Base-by-base conservation (phyloP, 768 basidiomycete genomes). In the Leucocoprinus leucothites region DNA sequence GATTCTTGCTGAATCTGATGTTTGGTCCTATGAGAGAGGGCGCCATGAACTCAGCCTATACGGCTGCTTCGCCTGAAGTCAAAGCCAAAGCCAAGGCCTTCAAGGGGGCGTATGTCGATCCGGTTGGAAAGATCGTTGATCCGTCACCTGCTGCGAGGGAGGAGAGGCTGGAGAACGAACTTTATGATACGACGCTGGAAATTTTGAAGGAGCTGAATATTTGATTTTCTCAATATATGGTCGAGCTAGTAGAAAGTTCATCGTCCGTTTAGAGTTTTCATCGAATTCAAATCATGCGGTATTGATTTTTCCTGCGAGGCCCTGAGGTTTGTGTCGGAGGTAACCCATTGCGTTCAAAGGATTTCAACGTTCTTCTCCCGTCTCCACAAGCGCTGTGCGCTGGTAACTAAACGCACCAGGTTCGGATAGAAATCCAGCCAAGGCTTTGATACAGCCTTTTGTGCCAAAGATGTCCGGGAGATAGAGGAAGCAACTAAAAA, bases 181-280 rank as follows among this genome's bases (percentile, higher is more conserved):
- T 78, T 22, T 75, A 72, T 67, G 60, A 66, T n/a, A 72, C 71
- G 2, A 73, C 73, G 5, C 69, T 72, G 60, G 58, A 57, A 14
- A 51, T 75, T 11, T 51, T 75, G 60, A 58, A 62, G 49, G 62
- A 64, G 9, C 59, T 70, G 31, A 65, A 62, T 1, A 3, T 62
- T 4, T 57, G 18, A n/a, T 24, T n/a, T 3, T 8, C 18, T 41
- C 14, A 19, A 4, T 41, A 16, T 41, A 19, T 3, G 8, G 4
- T 41, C 4, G 18, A 19, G 13, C 18, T 31, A 5, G 31, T 5
- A 11, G 6, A 5, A 31, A 31, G 31, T 31, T 31, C n/a, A n/a
- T n/a, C n/a, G n/a, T n/a, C n/a, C n/a, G n/a, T n/a, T n/a, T n/a
- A n/a, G n/a, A n/a, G n/a, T n/a, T n/a, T n/a, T n/a, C n/a, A 31